Evolutionary conservation across 2,329 filamentous ascomycete species (phyloP).

Genomic region (Aureobasidium sp.): DNA sequence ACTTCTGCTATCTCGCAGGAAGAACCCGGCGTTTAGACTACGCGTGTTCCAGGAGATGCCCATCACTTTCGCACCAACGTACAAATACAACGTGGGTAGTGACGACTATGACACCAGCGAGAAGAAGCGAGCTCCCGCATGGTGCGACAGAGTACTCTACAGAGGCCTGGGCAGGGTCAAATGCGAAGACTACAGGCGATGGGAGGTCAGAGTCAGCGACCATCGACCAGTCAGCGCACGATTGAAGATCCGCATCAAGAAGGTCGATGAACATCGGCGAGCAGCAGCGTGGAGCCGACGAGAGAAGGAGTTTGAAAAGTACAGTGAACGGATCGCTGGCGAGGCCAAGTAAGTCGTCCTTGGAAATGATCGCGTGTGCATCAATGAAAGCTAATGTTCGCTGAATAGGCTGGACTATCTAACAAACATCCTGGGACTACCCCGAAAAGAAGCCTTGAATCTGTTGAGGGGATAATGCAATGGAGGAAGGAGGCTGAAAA

Average conservation of each 20-base stretch:
- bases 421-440: constrained; percentile 51
- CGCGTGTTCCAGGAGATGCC: constrained; percentile 83
- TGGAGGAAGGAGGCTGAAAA: constrained; percentile 1
- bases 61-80: constrained; percentile 89
- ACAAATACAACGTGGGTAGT: constrained; percentile 96
- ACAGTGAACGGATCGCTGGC: constrained; percentile 57
- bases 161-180: constrained; percentile 72
- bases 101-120: constrained; percentile 84
- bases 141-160: constrained; percentile 92
- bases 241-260: constrained; percentile 80
- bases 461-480: background rate
- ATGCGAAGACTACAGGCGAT: constrained; percentile 78
- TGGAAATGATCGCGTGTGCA: background rate
- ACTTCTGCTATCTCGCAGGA: constrained; percentile 75
- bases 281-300: constrained; percentile 62
- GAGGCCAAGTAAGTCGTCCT: constrained; percentile 64
- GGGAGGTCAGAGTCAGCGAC: constrained; percentile 85
- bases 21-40: constrained; percentile 82
- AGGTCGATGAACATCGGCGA: constrained; percentile 59
- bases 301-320: constrained; percentile 63
- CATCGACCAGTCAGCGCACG: constrained; percentile 83
- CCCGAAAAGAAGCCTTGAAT: constrained; percentile 40
- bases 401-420: constrained; percentile 52
- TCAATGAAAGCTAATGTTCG: background rate
- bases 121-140: constrained; percentile 87